Conservation (phyloP, 371 early-diverging fungal species). For the Thermomucor indicae-seudaticae region DNA sequence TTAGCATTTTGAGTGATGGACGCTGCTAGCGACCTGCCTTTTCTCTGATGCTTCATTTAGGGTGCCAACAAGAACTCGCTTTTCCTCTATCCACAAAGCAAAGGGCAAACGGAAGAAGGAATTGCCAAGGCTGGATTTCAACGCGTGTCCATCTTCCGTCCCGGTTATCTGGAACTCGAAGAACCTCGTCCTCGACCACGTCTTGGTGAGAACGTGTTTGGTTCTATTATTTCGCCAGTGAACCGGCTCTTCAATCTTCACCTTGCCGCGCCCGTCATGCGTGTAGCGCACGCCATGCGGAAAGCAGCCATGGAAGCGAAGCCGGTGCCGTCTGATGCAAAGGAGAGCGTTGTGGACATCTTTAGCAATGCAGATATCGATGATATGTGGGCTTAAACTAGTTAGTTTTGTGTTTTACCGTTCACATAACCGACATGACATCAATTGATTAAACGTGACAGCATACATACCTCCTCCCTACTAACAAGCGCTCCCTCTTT, state of each 20-base stretch:
- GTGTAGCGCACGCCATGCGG: slow-evolving; percentile 35
- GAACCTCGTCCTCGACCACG: slow-evolving; percentile 27
- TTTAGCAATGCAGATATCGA: slow-evolving; percentile 10
- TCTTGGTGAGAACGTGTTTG: slow-evolving; percentile 10
- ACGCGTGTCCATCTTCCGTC: slow-evolving; percentile 61
- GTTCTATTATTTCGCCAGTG: slow-evolving; percentile 10
- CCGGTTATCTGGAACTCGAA: slow-evolving; percentile 51
- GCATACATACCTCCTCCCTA: too few relatives aligned
- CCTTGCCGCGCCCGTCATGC: slow-evolving; percentile 13
- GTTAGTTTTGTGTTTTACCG: too few relatives aligned
- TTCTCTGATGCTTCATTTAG: slow-evolving; percentile 6
- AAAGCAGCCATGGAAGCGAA: slow-evolving; percentile 6
- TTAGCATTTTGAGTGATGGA: not conserved
- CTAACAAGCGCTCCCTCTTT: too few relatives aligned
- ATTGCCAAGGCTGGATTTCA: slow-evolving; percentile 59
- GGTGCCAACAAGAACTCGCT: slow-evolving; percentile 55
- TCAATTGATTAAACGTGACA: too few relatives aligned
- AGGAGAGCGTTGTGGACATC: slow-evolving; percentile 1
- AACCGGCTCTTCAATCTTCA: slow-evolving; percentile 14
- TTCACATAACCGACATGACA: too few relatives aligned
- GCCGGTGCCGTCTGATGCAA: not conserved
- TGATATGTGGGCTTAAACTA: not conserved
- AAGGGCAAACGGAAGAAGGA: slow-evolving; percentile 72
- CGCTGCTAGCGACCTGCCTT: not conserved
- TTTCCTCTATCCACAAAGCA: slow-evolving; percentile 68